phyloP scores from a whole-genome alignment of 306 rosid species.

The Acacia confusa region DNA sequence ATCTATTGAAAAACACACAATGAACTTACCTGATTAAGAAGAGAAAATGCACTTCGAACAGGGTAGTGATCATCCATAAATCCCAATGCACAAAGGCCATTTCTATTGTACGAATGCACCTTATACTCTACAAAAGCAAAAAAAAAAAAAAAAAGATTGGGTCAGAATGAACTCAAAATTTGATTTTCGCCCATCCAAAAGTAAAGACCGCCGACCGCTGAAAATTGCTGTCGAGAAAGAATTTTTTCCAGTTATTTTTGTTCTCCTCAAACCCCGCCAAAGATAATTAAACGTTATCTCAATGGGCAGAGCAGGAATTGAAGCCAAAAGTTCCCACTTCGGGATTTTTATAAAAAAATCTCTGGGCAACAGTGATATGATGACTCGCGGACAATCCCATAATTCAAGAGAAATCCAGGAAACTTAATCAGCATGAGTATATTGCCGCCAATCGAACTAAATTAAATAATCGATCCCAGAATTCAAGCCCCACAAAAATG shows the following conservation, averaged over 20 bases:
- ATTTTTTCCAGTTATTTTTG: neutral
- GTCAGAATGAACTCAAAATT: neutral
- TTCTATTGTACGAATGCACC: constrained; percentile 85
- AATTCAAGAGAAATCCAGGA: neutral
- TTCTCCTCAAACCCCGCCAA: too few relatives aligned
- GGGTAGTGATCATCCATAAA: constrained; percentile 99
- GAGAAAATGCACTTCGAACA: constrained; percentile 87
- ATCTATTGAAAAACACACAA: constrained; percentile 38
- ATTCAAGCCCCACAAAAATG: neutral
- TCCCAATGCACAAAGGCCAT: constrained; percentile 95
- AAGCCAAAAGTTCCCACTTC: neutral
- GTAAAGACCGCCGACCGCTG: neutral
- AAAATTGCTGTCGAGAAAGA: neutral
- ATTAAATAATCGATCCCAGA: neutral
- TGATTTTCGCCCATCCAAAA: neutral
- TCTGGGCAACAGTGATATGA: neutral
- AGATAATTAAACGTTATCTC: neutral
- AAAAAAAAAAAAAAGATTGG: neutral
- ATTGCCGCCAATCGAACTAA: constrained; percentile 13
- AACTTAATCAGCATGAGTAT: constrained; percentile 5
- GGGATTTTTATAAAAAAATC: too few relatives aligned
- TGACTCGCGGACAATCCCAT: neutral
- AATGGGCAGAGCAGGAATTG: neutral
- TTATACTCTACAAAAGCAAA: constrained; percentile 58
- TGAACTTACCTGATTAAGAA: constrained; percentile 73